Evolutionary conservation across 345 rosid genomes (phyloP).

Genomic region (Euphorbia lathyris): DNA sequence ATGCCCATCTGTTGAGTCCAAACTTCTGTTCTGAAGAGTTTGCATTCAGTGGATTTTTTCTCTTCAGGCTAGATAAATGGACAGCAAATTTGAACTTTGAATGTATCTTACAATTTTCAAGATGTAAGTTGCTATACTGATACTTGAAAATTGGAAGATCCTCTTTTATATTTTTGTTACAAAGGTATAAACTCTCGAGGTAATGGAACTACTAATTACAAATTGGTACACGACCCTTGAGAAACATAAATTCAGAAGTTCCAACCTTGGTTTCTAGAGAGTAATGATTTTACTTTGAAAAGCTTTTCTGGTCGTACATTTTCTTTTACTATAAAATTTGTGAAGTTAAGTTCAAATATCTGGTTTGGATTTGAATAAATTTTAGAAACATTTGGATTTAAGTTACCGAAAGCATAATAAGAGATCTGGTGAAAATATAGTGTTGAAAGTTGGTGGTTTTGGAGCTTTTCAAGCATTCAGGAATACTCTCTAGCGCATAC

Average conservation of each 20-base stretch:
- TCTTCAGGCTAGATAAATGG: constrained; percentile 1
- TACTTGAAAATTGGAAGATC: not conserved
- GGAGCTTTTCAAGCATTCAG: not conserved
- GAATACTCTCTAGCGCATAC: not conserved
- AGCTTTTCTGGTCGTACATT: too few relatives aligned
- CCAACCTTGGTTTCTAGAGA: not conserved
- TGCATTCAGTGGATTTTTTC: not conserved
- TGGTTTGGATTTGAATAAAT: not conserved
- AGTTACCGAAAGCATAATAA: not conserved
- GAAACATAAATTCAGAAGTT: not conserved
- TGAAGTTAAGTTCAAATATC: not conserved
- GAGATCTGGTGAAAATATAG: not conserved
- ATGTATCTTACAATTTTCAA: not conserved
- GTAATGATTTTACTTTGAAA: not conserved
- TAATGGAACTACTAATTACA: not conserved
- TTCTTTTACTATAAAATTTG: too few relatives aligned
- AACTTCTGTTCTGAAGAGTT: not conserved
- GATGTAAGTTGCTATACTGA: not conserved
- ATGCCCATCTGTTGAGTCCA: not conserved
- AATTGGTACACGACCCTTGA: not conserved
- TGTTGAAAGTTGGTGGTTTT: not conserved
- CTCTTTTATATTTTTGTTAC: not conserved
- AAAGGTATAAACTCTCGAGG: not conserved
- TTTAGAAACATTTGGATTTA: not conserved
- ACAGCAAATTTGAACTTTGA: too few relatives aligned